Conservation (phyloP, 2,329 filamentous ascomycete species). For the Sarocladium brachiariae region DNA sequence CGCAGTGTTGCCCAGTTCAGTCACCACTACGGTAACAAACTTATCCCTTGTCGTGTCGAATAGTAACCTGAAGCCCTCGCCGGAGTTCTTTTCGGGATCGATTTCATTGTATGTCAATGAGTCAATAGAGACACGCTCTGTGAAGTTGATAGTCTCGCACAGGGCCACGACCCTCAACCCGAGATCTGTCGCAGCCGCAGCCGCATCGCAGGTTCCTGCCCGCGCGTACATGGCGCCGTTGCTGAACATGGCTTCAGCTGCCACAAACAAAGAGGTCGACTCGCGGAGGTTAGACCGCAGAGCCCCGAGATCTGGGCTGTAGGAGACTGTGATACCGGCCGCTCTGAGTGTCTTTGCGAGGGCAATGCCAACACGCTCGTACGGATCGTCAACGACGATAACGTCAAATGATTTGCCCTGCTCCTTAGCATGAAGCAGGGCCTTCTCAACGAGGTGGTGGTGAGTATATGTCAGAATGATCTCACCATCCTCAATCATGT, state of each 20-base stretch:
- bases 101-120: conserved; percentile 94
- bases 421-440: conserved; percentile 65
- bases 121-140: conserved; percentile 75
- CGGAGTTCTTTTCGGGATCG: conserved; percentile 60
- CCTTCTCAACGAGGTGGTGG: conserved; percentile 78
- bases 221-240: conserved; percentile 88
- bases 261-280: conserved; percentile 71
- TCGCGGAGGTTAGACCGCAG: conserved; percentile 64
- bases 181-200: conserved; percentile 70
- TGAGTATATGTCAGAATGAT: conserved; percentile 83
- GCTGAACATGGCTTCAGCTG: conserved; percentile 90
- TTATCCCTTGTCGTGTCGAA: conserved; percentile 89
- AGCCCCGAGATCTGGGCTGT: conserved; percentile 69
- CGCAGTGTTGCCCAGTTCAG: conserved; percentile 81
- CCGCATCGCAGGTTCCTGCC: conserved; percentile 79
- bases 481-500: conserved; percentile 69
- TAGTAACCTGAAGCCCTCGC: conserved; percentile 56
- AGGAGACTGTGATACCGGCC: conserved; percentile 69
- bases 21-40: conserved; percentile 82
- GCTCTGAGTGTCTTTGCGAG: conserved; percentile 63
- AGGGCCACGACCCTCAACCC: conserved; percentile 80
- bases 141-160: conserved; percentile 94
- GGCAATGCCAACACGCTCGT: conserved; percentile 42
- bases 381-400: conserved; percentile 69
- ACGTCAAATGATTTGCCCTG: conserved; percentile 73